Evolutionary conservation across 257 asterid species (phyloP), one percentile per base, ranked within the genome.

Genomic region (Primulina eburnea): DNA sequence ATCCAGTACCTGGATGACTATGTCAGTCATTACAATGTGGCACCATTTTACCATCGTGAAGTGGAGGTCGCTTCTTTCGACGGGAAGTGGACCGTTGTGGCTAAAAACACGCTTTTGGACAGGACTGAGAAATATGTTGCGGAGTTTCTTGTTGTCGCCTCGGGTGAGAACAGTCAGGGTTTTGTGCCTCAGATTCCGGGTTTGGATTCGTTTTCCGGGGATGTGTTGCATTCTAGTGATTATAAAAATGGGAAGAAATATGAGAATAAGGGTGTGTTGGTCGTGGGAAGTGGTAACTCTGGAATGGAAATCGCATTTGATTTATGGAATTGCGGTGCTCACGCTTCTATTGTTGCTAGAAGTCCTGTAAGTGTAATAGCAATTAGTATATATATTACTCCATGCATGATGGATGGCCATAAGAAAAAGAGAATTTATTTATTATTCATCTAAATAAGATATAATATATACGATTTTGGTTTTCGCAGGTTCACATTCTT

Each of bases 251-350:
- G 50, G 16, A 38, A 38, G 50, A 38, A 26, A 0, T 84, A 72
- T 30, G 43, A 40, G 3, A 40, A 16, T 0, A 79, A 35, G 34
- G 52, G 78, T 0, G 91, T 84, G 0, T 62, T 88, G 30, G 91
- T 88, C 2, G 84, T 90, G 18, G 93, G 91, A 5, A 72, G 85
- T 7, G 93, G 97, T 4, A 90, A 90, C 40, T 90, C 95, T 1
- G 97, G 95, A 0, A 84, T 86, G 95, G 95, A 90, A 61, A 83
- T 90, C 9, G 89, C 97, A 0, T 68, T 38, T 35, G 97, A 90
- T 79, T 29, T 90, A 52, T 72, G 82, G 7, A 76, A 79, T 16
- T 82, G 73, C 68, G 86, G 81, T 4, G 84, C 88, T 14, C 62
- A 62, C 8, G n/a, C 87, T 18, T 78, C 87, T 3, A 37, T 90